Base-by-base conservation (phyloP, 2,329 filamentous ascomycete species). In the Bipolaris victoriae region DNA sequence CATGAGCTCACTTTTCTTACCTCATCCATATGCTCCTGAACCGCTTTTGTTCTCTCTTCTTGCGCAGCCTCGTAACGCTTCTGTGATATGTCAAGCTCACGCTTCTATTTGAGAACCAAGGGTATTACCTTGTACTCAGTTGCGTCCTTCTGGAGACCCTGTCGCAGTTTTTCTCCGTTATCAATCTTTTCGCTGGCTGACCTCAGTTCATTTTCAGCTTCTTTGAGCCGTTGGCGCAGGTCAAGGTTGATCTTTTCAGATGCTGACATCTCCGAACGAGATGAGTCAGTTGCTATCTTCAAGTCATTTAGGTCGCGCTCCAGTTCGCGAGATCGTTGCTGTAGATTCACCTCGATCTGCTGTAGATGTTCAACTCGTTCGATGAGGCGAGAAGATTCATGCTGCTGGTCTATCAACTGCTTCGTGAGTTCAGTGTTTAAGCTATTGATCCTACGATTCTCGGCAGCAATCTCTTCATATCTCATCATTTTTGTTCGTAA, bases 401-500 rank as follows among this genome's bases (percentile, higher is more conserved):
- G 40, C 45, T 63, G 58, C 35, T 69, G 57, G 2, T 50, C 49
- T 11, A 67, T 52, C 0, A 73, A 35, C 33, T 68, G 58, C 22
- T 62, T 37, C 22, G 31, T 45, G 5, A 75, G 59, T 18, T 40
- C 10, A 9, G 57, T 49, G 33, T 63, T 71, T 1, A 37, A 48
- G n/a, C 67, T 47, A 7, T 54, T 60, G 7, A 54, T 55, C 7
- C 62, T 61, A 4, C 58, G 40, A 10, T 52, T 59, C n/a, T 72
- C 56, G 0, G 49, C 22, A 29, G 66, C 55, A 6, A 61, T 46
- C 20, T 72, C 61, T 11, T 68, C 58, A 16, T 66, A 63, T 39
- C 63, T 66, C 15, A 67, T 29, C 7, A 72, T 57, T 1, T 71
- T 65, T 1, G 18, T 29, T 20, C 52, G 56, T 33, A 75, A 46